phyloP scores from a whole-genome alignment of 306 rosid species.

The Alnus rubra region DNA sequence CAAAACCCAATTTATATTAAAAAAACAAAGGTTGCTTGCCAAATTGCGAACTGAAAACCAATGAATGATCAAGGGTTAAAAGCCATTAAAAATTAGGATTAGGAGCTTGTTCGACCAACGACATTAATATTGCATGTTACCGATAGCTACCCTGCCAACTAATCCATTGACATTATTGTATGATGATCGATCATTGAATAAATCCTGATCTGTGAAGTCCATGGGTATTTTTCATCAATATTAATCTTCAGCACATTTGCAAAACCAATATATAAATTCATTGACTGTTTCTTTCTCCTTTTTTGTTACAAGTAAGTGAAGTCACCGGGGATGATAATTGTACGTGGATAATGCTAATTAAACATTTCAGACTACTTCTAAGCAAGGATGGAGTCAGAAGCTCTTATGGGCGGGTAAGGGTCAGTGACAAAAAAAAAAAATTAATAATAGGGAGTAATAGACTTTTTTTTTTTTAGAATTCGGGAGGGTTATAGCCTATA shows the following conservation, averaged over 20 bases:
- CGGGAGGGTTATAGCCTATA: too few relatives aligned
- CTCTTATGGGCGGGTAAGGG: too few relatives aligned
- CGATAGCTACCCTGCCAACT: not conserved
- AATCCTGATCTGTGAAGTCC: not conserved
- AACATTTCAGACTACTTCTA: too few relatives aligned
- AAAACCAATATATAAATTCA: too few relatives aligned
- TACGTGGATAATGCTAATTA: too few relatives aligned
- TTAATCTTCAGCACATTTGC: not conserved
- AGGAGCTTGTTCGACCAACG: constrained; percentile 4
- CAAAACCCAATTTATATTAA: too few relatives aligned
- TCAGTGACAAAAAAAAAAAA: too few relatives aligned
- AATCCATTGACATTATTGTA: not conserved
- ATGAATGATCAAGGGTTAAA: not conserved
- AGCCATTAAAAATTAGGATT: not conserved
- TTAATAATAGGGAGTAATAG: too few relatives aligned
- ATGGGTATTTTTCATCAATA: not conserved
- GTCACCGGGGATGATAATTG: too few relatives aligned
- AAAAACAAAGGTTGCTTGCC: not conserved
- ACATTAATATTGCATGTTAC: not conserved
- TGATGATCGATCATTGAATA: not conserved
- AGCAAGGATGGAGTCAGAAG: too few relatives aligned
- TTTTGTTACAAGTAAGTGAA: not conserved
- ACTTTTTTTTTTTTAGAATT: too few relatives aligned
- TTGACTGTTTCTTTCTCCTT: not conserved
- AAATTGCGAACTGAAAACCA: not conserved